Conservation (phyloP, 108 stramenopile genomes). For the Skeletonema costatum region DNA sequence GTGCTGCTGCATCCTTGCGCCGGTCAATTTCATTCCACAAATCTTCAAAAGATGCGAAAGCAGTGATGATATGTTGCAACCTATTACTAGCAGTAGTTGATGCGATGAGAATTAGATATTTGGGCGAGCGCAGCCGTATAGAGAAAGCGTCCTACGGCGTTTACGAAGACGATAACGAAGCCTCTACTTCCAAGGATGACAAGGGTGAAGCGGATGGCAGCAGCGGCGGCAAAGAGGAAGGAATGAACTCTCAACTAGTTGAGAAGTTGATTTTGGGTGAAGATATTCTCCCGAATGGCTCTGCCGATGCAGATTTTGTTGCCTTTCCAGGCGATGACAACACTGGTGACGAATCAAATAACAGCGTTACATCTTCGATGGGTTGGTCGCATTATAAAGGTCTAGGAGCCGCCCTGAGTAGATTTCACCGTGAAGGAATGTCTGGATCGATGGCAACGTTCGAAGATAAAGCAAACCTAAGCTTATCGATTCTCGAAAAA, state of each 20-base stretch:
- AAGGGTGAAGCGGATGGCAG: neutral
- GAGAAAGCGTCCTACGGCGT: slow-evolving; percentile 75
- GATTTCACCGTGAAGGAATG: slow-evolving; percentile 42
- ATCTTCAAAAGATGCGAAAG: slow-evolving; percentile 40
- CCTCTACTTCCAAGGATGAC: slow-evolving; percentile 8
- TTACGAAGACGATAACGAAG: slow-evolving; percentile 53
- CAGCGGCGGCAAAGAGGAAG: slow-evolving; percentile 32
- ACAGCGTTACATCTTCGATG: slow-evolving; percentile 29
- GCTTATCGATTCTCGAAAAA: slow-evolving; percentile 50
- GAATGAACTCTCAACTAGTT: slow-evolving; percentile 56
- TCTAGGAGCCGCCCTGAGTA: slow-evolving; percentile 67
- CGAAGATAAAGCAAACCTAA: slow-evolving; percentile 38
- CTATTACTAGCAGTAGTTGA: slow-evolving; percentile 54
- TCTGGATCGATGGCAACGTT: slow-evolving; percentile 8
- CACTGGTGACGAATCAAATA: slow-evolving; percentile 21
- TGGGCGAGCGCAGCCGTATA: slow-evolving; percentile 68
- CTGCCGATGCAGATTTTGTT: slow-evolving; percentile 67
- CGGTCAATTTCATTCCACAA: slow-evolving; percentile 52
- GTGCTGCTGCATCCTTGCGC: slow-evolving; percentile 62
- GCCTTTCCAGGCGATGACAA: slow-evolving; percentile 61
- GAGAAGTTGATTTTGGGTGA: slow-evolving; percentile 78
- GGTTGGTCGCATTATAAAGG: slow-evolving; percentile 58
- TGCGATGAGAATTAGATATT: slow-evolving; percentile 73
- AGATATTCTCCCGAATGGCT: slow-evolving; percentile 48
- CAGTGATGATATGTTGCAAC: slow-evolving; percentile 40